A percentile compares a stretch with the other conserved stretches of the same genome.
These are phyloP conservation scores for Trametes elegans DNA, from an alignment of 768 basidiomycete species.

Conservation along the genomic window DNA sequence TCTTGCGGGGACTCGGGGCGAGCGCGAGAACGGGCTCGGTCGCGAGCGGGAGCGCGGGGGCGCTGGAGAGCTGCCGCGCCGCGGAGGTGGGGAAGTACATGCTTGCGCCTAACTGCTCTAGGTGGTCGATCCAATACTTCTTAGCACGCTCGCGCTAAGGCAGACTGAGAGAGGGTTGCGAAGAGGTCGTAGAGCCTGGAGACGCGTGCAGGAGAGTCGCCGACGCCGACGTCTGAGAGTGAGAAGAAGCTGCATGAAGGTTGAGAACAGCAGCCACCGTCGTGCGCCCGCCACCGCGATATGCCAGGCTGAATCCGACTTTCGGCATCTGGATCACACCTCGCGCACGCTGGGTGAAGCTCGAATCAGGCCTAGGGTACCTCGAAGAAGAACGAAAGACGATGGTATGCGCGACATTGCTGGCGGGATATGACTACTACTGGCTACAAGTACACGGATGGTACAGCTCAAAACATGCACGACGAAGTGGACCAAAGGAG, in stretches of 20 bases:
- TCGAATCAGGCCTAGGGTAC: neutral
- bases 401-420: neutral
- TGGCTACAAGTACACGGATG: conserved; percentile 22
- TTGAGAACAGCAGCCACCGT: neutral
- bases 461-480: conserved; percentile 16
- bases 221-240: conserved; percentile 2
- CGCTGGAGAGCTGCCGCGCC: conserved; percentile 67
- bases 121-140: too few relatives aligned
- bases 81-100: conserved; percentile 91
- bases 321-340: neutral
- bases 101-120: too few relatives aligned
- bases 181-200: neutral
- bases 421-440: neutral
- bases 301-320: neutral
- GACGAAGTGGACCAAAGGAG: neutral
- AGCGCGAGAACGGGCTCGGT: conserved; percentile 62
- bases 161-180: neutral
- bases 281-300: too few relatives aligned
- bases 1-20: conserved; percentile 66
- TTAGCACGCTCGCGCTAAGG: too few relatives aligned
- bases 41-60: conserved; percentile 69
- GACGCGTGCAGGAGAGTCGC: neutral
- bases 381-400: neutral
- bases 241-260: conserved; percentile 9
- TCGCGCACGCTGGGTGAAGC: neutral